Evolutionary conservation across 768 basidiomycete species (phyloP).

Genomic region (Russula olivacea): DNA sequence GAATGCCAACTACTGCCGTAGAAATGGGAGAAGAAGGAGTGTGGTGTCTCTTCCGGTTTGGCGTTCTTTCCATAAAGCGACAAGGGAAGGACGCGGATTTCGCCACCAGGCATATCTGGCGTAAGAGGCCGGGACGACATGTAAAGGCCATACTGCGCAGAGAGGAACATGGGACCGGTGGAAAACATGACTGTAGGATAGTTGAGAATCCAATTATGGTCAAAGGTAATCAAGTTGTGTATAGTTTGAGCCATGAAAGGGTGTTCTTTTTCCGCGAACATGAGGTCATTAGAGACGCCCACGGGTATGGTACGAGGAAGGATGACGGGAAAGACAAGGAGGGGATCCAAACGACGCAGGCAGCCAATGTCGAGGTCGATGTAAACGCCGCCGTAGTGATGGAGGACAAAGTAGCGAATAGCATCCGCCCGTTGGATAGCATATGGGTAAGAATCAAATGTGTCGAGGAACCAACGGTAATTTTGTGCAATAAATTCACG

Average conservation of each 20-base stretch:
- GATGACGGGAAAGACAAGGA: conserved; percentile 81
- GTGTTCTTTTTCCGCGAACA: conserved; percentile 80
- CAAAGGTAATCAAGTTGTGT: conserved; percentile 84
- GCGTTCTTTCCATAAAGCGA: conserved; percentile 98
- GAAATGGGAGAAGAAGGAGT: conserved; percentile 94
- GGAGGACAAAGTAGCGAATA: conserved; percentile 96
- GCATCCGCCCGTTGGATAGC: conserved; percentile 93
- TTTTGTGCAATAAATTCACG: conserved; percentile 82
- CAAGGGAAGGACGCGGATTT: conserved; percentile 90
- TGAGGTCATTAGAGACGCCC: conserved; percentile 95
- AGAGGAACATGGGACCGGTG: conserved; percentile 98
- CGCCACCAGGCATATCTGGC: conserved; percentile 47
- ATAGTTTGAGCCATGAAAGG: conserved; percentile 92
- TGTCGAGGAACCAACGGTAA: conserved; percentile 91
- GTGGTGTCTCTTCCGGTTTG: conserved; percentile 69
- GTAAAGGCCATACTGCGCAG: conserved; percentile 88
- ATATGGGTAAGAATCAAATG: conserved; percentile 88
- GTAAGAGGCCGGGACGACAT: conserved; percentile 58
- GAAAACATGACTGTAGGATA: conserved; percentile 99
- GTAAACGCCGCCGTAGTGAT: conserved; percentile 94
- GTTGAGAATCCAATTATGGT: conserved; percentile 91
- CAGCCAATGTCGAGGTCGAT: conserved; percentile 97
- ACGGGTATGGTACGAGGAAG: conserved; percentile 95
- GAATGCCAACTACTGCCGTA: conserved; percentile 99
- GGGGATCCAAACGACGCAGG: conserved; percentile 74